Base-by-base conservation (phyloP, 805 yeast species). In the Metschnikowia corniflorae region DNA sequence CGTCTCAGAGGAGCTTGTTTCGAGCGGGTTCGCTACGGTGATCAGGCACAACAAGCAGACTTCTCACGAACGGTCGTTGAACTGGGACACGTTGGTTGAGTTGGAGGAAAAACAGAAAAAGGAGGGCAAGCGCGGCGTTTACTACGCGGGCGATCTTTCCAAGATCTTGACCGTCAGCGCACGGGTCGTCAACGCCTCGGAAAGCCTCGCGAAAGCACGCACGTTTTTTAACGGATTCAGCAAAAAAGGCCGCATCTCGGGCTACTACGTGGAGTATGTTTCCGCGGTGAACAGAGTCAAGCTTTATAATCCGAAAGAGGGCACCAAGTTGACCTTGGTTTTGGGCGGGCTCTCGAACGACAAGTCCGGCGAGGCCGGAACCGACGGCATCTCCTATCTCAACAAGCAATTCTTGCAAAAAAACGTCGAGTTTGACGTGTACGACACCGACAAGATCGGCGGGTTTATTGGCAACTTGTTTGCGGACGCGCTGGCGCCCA, bases 131-230 rank as follows among this genome's bases (percentile, higher is more conserved):
- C 65, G 65, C 30, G 95, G 95, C 15, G 66, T 87, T 27, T 78
- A 73, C 54, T 72, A 68, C 40, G 70, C 74, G 18, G 64, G 65
- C 7, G 70, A 65, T 39, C 51, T 65, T 34, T 46, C 49, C 37
- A 78, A 78, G 51, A 54, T 67, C 10, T 71, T 75, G 35, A 77
- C 78, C 12, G 76, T 76, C 12, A 61, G 76, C 15, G 78, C 78
- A 25, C 71, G 86, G 48, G 60, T 78, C 21, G 83, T 84, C 22
- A 91, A 87, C 56, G 95, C 94, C 5, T 81, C 91, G 15, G 95
- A 85, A 55, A 76, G 73, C 48, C 68, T 73, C 6, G 65, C 79
- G 27, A 77, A 86, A 51, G 87, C 96, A 22, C 79, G 79, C 44
- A 78, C 89, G 5, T 85, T 80, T 52, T 68, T 84, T 51, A 73